A percentile compares a stretch with the other conserved stretches of the same genome.
Conservation (phyloP, 495 filamentous ascomycete species). For the Penicillium canescens region DNA sequence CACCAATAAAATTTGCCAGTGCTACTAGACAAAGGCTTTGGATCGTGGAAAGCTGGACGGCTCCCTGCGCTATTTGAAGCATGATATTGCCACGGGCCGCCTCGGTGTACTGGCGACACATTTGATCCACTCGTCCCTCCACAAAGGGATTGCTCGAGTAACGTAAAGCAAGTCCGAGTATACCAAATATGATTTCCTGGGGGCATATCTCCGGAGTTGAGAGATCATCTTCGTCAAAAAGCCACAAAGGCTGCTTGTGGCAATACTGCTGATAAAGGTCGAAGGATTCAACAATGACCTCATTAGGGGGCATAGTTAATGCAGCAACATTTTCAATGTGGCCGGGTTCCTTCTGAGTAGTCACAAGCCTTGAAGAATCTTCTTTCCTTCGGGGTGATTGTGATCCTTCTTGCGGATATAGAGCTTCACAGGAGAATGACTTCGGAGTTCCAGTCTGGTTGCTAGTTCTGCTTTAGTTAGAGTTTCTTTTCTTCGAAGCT, state of each 20-base stretch:
- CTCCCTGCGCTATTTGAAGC: conserved; percentile 42
- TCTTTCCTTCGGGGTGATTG: conserved; percentile 1
- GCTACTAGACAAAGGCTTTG: conserved; percentile 43
- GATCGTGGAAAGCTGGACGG: conserved; percentile 39
- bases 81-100: conserved; percentile 37
- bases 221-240: conserved; percentile 40
- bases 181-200: conserved; percentile 39
- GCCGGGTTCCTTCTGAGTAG: conserved; percentile 9
- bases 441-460: conserved; percentile 14
- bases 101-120: conserved; percentile 35
- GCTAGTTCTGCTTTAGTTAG: conserved; percentile 15
- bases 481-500: not conserved
- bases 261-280: conserved; percentile 43
- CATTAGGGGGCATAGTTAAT: conserved; percentile 21
- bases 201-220: conserved; percentile 20
- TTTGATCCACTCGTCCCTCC: conserved; percentile 22
- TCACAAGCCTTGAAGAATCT: not conserved
- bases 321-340: conserved; percentile 17
- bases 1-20: conserved; percentile 40
- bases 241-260: conserved; percentile 47
- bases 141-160: conserved; percentile 25
- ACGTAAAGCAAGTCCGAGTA: conserved; percentile 36
- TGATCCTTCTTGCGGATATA: conserved; percentile 9
- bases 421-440: not conserved
- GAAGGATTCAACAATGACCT: conserved; percentile 26